These are phyloP conservation scores for Coemansia reversa DNA, from an alignment of 192 early-diverging fungal genomes.

Conservation along the genomic window DNA sequence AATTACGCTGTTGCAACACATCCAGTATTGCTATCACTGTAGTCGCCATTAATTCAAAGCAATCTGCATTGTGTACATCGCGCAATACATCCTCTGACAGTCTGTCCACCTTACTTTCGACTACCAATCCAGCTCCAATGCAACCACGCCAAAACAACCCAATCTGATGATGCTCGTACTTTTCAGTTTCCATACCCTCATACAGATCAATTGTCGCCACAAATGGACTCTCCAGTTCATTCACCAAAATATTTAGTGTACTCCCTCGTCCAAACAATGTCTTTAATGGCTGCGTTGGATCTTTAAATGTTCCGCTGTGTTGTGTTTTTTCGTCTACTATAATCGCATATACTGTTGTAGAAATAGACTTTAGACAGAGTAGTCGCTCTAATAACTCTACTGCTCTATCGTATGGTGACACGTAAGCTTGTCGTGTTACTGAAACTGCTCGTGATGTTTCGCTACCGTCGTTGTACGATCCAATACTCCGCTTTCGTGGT, in stretches of 20 bases:
- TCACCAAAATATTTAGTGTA: conserved; percentile 52
- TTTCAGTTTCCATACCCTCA: conserved; percentile 15
- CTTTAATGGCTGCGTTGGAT: conserved; percentile 32
- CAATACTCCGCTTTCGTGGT: conserved; percentile 21
- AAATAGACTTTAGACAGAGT: conserved; percentile 35
- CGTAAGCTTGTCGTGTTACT: conserved; percentile 35
- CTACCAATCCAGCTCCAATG: conserved; percentile 30
- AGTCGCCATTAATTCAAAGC: conserved; percentile 27
- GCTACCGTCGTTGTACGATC: conserved; percentile 5
- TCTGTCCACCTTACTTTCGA: not conserved
- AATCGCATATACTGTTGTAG: conserved; percentile 39
- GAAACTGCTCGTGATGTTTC: conserved; percentile 42
- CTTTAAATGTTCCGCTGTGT: conserved; percentile 10
- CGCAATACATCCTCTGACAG: not conserved
- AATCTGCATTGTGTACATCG: conserved; percentile 10
- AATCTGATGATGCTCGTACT: conserved; percentile 32
- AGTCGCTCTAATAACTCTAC: conserved; percentile 42
- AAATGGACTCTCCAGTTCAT: conserved; percentile 53
- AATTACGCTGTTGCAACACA: conserved; percentile 28
- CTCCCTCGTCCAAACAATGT: conserved; percentile 47
- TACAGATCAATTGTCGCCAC: conserved; percentile 46
- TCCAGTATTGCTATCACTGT: conserved; percentile 33
- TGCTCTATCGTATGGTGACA: conserved; percentile 45
- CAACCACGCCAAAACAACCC: conserved; percentile 49
- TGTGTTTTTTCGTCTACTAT: conserved; percentile 39